These are phyloP conservation scores for Megacollybia marginata DNA, from an alignment of 768 basidiomycete species.

Conservation along the genomic window DNA sequence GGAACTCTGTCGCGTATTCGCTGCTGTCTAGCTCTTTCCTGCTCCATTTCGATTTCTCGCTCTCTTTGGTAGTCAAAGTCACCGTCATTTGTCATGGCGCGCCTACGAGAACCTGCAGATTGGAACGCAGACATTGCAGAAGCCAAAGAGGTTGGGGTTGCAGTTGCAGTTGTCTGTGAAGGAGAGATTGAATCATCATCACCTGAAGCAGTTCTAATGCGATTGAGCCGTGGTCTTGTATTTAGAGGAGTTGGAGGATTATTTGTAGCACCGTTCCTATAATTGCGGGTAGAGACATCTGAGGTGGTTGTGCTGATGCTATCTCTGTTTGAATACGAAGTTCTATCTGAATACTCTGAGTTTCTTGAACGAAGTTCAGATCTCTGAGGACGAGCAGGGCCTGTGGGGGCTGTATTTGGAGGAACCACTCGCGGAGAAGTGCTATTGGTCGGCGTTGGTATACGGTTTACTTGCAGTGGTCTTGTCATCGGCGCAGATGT, in stretches of 20 bases:
- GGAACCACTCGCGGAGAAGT: conserved; percentile 46
- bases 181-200: conserved; percentile 1
- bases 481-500: conserved; percentile 30
- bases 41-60: conserved; percentile 52
- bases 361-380: conserved; percentile 55
- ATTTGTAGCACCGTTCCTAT: conserved; percentile 19
- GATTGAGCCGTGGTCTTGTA: conserved; percentile 19
- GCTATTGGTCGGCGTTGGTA: conserved; percentile 15
- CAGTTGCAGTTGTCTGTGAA: conserved; percentile 24
- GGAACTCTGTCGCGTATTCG: conserved; percentile 64
- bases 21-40: conserved; percentile 59
- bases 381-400: conserved; percentile 58
- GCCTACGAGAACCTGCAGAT: conserved; percentile 51
- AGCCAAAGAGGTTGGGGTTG: conserved; percentile 41
- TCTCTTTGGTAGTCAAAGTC: conserved; percentile 52
- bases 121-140: conserved; percentile 67
- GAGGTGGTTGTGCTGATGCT: conserved; percentile 43
- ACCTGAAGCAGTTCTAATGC: conserved; percentile 21
- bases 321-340: conserved; percentile 42
- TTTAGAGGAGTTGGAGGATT: conserved; percentile 10
- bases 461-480: conserved; percentile 57
- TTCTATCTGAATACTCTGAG: conserved; percentile 44
- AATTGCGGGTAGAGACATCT: conserved; percentile 24
- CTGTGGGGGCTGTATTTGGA: conserved; percentile 36
- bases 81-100: conserved; percentile 44